Evolutionary conservation across 441 rosid species (phyloP).

Genomic region (Cnidoscolus chayamansa): DNA sequence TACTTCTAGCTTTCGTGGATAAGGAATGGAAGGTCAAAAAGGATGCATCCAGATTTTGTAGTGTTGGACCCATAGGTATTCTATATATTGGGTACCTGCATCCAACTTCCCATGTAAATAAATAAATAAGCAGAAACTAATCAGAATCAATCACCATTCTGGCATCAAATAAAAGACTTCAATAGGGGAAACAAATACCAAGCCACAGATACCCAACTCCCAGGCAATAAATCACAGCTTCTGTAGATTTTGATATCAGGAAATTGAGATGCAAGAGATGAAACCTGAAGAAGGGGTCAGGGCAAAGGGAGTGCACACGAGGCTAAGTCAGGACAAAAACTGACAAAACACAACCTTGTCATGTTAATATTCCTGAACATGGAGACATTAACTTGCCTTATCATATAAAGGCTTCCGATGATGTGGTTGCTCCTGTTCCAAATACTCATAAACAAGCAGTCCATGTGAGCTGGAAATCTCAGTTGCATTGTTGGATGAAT

Average conservation of each 20-base stretch:
- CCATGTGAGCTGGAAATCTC: slow-evolving; percentile 40
- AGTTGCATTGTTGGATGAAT: slow-evolving; percentile 52
- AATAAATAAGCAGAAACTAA: neutral
- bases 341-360: neutral
- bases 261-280: slow-evolving; percentile 52
- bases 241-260: slow-evolving; percentile 53
- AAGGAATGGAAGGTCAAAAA: slow-evolving; percentile 68
- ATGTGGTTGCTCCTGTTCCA: slow-evolving; percentile 59
- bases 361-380: slow-evolving; percentile 2
- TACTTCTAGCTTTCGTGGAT: slow-evolving; percentile 49
- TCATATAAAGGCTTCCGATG: slow-evolving; percentile 62
- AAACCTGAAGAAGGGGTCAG: slow-evolving; percentile 37
- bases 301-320: neutral
- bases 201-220: slow-evolving; percentile 82
- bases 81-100: slow-evolving; percentile 73
- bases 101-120: slow-evolving; percentile 7
- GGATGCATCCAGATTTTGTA: slow-evolving; percentile 70
- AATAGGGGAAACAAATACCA: slow-evolving; percentile 40
- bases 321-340: slow-evolving; percentile 14
- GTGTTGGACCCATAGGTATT: slow-evolving; percentile 67
- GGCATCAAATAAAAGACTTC: slow-evolving; percentile 11
- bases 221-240: slow-evolving; percentile 68
- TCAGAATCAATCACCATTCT: neutral
- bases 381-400: slow-evolving; percentile 43
- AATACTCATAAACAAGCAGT: slow-evolving; percentile 56